These are phyloP conservation scores for Scorias spongiosa DNA, from an alignment of 2,329 filamentous ascomycete genomes.

Conservation along the genomic window DNA sequence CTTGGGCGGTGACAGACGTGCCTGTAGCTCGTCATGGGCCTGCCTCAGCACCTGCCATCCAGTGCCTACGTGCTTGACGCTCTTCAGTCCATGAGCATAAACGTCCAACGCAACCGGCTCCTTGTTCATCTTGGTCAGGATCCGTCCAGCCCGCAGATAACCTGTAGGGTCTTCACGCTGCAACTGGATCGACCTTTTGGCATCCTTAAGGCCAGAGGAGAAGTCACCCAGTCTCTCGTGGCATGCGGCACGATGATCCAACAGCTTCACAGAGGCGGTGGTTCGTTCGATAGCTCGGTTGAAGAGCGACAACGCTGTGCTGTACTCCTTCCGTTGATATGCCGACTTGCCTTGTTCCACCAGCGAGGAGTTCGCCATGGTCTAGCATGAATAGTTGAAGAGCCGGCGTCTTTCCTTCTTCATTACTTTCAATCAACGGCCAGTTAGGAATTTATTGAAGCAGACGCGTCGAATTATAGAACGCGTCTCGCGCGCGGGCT, in stretches of 20 bases:
- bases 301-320: constrained; percentile 25
- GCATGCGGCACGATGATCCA: constrained; percentile 41
- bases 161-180: constrained; percentile 38
- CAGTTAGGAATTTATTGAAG: too few species aligned
- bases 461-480: too few species aligned
- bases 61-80: constrained; percentile 27
- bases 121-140: constrained; percentile 34
- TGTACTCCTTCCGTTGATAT: constrained; percentile 29
- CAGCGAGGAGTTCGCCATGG: too few species aligned
- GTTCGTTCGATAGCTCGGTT: constrained; percentile 13
- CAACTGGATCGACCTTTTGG: constrained; percentile 39
- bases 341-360: constrained; percentile 23
- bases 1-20: constrained; percentile 25
- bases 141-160: constrained; percentile 40
- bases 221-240: constrained; percentile 38
- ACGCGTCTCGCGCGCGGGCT: too few species aligned
- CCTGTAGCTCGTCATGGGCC: constrained; percentile 32
- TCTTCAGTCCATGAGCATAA: constrained; percentile 43
- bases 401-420: too few species aligned
- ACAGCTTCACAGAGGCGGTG: constrained; percentile 22
- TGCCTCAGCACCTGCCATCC: constrained; percentile 11
- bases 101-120: constrained; percentile 38
- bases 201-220: constrained; percentile 39
- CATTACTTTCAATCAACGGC: too few species aligned
- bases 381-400: too few species aligned